Percentiles rank a stretch among this genome's conserved stretches.
These are phyloP conservation scores for Paspalum vaginatum DNA, from an alignment of 176 grass and related monocot species.

Conservation along the genomic window DNA sequence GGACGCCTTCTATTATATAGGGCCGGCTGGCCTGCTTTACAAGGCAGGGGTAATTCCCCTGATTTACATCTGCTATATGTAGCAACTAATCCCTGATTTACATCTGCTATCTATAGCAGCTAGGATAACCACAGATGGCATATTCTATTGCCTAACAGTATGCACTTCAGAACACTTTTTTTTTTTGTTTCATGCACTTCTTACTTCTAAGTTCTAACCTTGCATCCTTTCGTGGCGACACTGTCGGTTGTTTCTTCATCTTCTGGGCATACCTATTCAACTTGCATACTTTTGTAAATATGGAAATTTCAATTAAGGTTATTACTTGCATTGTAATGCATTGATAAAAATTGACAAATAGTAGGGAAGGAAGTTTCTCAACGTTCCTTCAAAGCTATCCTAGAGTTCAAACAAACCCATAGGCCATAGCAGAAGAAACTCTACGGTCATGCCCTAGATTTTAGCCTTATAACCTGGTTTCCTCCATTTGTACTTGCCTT, in stretches of 20 bases:
- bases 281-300: constrained; percentile 9
- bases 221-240: background rate
- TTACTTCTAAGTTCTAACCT: background rate
- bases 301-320: constrained; percentile 23
- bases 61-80: no score
- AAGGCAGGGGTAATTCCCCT: no score
- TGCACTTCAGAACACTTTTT: constrained; percentile 17
- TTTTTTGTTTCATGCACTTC: constrained; percentile 1
- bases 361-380: background rate
- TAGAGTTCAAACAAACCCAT: constrained; percentile 12
- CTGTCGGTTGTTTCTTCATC: constrained; percentile 24
- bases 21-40: no score
- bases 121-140: no score
- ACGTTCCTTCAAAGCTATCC: background rate
- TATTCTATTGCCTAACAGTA: no score
- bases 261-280: constrained; percentile 8
- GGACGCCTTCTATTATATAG: no score
- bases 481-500: background rate
- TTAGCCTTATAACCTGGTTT: background rate
- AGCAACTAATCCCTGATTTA: no score
- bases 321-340: constrained; percentile 2
- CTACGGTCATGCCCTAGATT: background rate
- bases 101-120: no score
- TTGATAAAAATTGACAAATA: background rate
- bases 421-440: background rate